A percentile compares a stretch with the other conserved stretches of the same genome.
phyloP scores from a whole-genome alignment of 345 rosid species.

The Combretum micranthum region DNA sequence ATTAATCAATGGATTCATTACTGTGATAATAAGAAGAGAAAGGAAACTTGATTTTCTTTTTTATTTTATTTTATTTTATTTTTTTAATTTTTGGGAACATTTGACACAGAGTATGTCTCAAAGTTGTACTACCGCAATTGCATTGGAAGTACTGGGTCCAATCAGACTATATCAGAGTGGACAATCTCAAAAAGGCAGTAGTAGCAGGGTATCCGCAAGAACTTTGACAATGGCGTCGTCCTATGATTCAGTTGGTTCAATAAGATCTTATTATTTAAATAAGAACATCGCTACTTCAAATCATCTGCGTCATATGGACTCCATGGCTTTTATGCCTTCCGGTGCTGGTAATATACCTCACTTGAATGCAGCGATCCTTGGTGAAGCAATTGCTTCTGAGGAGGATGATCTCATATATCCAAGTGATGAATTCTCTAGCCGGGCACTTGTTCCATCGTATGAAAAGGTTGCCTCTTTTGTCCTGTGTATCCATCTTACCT shows the following conservation, averaged over 20 bases:
- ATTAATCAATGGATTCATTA: too few species aligned
- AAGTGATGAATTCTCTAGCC: constrained; percentile 45
- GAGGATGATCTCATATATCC: constrained; percentile 70
- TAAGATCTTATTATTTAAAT: not conserved
- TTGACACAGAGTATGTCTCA: not conserved
- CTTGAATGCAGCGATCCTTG: constrained; percentile 54
- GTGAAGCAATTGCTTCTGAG: constrained; percentile 74
- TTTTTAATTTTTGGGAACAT: too few species aligned
- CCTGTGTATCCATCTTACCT: not conserved
- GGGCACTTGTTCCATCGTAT: constrained; percentile 64
- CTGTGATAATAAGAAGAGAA: too few species aligned
- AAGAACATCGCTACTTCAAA: constrained; percentile 4
- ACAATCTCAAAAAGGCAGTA: not conserved
- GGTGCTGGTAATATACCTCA: constrained; percentile 56
- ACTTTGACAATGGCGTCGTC: constrained; percentile 1
- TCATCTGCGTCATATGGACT: constrained; percentile 37
- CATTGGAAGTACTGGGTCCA: not conserved
- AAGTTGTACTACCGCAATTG: not conserved
- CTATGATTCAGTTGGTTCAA: not conserved
- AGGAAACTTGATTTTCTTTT: too few species aligned
- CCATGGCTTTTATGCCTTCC: constrained; percentile 41
- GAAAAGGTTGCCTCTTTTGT: constrained; percentile 43
- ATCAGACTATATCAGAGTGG: not conserved
- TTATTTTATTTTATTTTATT: too few species aligned
- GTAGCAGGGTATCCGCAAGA: not conserved